Evolutionary conservation across 164 flowering plant species (phyloP).

Genomic region (Stephania yunnanensis): DNA sequence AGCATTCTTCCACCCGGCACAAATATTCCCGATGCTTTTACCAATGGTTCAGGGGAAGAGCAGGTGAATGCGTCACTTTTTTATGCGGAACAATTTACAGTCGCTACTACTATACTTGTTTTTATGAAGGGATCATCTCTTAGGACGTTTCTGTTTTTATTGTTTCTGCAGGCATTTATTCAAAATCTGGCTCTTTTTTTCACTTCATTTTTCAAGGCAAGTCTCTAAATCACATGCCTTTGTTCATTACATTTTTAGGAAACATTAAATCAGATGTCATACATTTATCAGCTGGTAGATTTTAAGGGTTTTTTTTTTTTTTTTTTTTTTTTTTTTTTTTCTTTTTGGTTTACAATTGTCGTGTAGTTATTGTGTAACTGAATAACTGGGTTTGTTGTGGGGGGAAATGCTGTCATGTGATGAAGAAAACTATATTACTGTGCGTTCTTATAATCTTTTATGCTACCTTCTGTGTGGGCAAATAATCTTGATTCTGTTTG

Average conservation of each 20-base stretch:
- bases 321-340: no score
- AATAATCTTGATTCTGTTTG: not conserved
- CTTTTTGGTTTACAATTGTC: not conserved
- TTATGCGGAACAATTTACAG: not conserved
- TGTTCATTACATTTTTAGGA: not conserved
- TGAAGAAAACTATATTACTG: not conserved
- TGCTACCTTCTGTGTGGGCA: not conserved
- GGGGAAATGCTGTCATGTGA: not conserved
- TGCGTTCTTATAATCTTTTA: not conserved
- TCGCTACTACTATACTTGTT: not conserved
- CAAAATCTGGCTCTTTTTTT: slow-evolving; percentile 93
- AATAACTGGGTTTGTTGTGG: not conserved
- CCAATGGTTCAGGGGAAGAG: slow-evolving; percentile 79
- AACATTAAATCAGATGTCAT: not conserved
- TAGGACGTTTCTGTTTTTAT: not conserved
- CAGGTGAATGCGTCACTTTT: slow-evolving; percentile 38
- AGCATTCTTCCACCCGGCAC: slow-evolving; percentile 65
- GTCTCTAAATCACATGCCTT: slow-evolving; percentile 3
- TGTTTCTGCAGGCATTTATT: slow-evolving; percentile 72
- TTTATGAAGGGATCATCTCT: not conserved
- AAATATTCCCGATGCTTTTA: slow-evolving; percentile 86
- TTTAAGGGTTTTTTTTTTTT: not conserved
- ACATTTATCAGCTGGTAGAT: not conserved
- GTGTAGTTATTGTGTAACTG: not conserved
- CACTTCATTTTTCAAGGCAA: slow-evolving; percentile 89